A percentile compares a stretch with the other conserved stretches of the same genome.
phyloP scores from a whole-genome alignment of 1,284 basidiomycete genomes.

The Bjerkandera adusta region DNA sequence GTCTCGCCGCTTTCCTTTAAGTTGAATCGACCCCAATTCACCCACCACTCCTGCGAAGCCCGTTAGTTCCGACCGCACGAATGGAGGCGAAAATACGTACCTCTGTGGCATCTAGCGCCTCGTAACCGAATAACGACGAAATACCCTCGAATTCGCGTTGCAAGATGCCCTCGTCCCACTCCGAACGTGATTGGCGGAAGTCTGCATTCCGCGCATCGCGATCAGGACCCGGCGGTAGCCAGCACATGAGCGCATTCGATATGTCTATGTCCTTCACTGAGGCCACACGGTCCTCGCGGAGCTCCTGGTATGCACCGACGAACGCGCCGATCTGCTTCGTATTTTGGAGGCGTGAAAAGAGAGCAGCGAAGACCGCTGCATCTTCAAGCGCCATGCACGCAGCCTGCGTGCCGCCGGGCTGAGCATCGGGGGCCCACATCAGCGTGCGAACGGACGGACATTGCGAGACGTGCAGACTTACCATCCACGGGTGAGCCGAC shows the following conservation, averaged over 20 bases:
- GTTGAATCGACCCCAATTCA: constrained; percentile 13
- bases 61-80: background rate
- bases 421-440: background rate
- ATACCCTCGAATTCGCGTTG: constrained; percentile 19
- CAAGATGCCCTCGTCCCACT: constrained; percentile 19
- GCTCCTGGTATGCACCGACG: constrained; percentile 26
- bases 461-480: background rate
- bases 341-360: constrained; percentile 23
- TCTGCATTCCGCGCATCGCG: constrained; percentile 18
- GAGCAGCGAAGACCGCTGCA: constrained; percentile 26
- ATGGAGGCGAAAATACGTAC: background rate
- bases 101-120: constrained; percentile 11
- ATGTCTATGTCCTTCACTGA: constrained; percentile 18
- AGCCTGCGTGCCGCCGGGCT: constrained; percentile 26
- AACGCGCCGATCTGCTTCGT: constrained; percentile 21
- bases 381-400: constrained; percentile 29
- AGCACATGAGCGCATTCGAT: constrained; percentile 14
- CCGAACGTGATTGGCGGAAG: constrained; percentile 9
- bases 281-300: constrained; percentile 22
- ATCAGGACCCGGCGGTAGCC: constrained; percentile 18
- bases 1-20: background rate
- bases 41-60: constrained; percentile 11
- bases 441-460: background rate
- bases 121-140: constrained; percentile 13
- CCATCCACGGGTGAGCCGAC: constrained; percentile 18